Conservation (phyloP, 2,329 filamentous ascomycete genomes). For the Exophiala spinifera region DNA sequence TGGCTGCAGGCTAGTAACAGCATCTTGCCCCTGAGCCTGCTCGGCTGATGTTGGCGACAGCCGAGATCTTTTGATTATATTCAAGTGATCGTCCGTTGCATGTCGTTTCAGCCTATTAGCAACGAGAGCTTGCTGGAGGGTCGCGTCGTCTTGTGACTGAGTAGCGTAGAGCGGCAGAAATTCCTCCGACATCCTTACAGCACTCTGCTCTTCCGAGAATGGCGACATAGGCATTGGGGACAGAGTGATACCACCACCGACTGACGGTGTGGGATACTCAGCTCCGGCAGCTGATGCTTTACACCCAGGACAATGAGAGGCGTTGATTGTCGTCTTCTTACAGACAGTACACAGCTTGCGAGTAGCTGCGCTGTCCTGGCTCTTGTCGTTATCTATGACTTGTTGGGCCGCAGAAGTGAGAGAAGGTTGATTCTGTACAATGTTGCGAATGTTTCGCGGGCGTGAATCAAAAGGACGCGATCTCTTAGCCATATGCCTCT, state of each 20-base stretch:
- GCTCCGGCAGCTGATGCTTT: background rate
- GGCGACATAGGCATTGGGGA: background rate
- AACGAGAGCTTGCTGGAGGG: background rate
- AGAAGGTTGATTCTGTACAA: too few relatives aligned
- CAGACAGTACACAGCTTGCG: slow-evolving; percentile 4
- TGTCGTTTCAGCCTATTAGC: slow-evolving; percentile 5
- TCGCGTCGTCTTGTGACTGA: background rate
- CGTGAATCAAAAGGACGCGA: background rate
- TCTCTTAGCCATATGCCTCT: background rate
- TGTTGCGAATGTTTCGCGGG: background rate
- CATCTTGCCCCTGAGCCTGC: background rate
- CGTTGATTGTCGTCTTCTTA: background rate
- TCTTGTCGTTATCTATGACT: background rate
- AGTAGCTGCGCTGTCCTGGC: background rate
- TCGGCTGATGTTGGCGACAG: background rate
- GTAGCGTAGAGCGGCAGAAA: background rate
- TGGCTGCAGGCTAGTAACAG: background rate
- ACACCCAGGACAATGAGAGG: slow-evolving; percentile 2
- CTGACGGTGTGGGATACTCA: background rate
- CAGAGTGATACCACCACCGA: background rate
- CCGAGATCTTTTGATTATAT: slow-evolving; percentile 3
- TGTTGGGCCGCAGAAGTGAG: background rate
- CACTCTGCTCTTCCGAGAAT: background rate
- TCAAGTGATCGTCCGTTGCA: slow-evolving; percentile 1
- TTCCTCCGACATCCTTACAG: background rate